A percentile compares a stretch with the other conserved stretches of the same genome.
Conservation (phyloP, 192 early-diverging fungal species). For the Backusella luteola region DNA sequence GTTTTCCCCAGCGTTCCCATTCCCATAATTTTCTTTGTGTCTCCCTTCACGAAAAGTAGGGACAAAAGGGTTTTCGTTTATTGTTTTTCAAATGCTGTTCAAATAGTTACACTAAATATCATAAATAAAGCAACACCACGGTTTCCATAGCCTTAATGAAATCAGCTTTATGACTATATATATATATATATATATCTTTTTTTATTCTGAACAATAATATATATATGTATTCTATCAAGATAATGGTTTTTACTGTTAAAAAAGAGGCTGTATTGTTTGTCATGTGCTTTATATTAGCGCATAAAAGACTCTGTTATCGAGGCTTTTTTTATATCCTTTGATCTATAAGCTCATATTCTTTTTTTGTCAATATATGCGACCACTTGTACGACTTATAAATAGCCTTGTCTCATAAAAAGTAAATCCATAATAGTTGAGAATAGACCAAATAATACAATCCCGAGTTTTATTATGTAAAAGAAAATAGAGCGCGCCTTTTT, state of each 20-base stretch:
- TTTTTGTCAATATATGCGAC: not conserved
- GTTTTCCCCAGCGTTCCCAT: not conserved
- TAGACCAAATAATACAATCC: not conserved
- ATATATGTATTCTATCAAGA: too few species aligned
- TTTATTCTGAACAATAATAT: too few species aligned
- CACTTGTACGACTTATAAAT: not conserved
- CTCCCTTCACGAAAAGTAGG: not conserved
- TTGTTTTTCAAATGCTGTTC: not conserved
- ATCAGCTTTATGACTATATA: not conserved
- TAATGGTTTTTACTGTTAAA: too few species aligned
- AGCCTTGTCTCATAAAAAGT: not conserved
- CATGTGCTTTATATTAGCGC: not conserved
- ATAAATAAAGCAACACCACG: not conserved
- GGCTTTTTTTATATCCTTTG: not conserved
- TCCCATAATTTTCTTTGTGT: slow-evolving; percentile 2
- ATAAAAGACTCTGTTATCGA: not conserved
- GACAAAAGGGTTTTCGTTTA: slow-evolving; percentile 1
- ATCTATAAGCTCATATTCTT: not conserved
- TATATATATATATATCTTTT: too few species aligned
- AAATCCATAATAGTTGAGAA: not conserved
- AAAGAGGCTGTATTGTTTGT: too few species aligned
- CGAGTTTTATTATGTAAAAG: not conserved
- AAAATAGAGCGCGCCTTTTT: not conserved
- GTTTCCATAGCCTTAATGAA: not conserved
- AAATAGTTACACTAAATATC: not conserved